Percentiles rank a stretch among this genome's conserved stretches.
phyloP scores from a whole-genome alignment of 2,329 filamentous ascomycete genomes.

The Neonectria hederae region DNA sequence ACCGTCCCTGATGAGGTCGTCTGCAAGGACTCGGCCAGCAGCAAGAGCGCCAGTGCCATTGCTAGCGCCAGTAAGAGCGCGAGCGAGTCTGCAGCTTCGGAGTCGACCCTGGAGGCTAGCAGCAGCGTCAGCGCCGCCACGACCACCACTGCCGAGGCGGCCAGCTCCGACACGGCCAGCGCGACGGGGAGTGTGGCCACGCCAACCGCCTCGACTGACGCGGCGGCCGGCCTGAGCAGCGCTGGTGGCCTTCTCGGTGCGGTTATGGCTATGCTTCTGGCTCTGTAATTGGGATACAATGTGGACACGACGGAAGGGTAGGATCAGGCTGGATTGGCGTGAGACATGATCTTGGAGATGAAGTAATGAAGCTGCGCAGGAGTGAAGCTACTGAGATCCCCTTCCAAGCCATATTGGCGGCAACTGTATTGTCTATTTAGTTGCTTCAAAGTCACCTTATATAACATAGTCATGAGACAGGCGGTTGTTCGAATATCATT shows the following conservation, averaged over 20 bases:
- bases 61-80: slow-evolving; percentile 13
- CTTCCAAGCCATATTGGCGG: slow-evolving; percentile 1
- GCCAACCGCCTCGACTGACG: slow-evolving; percentile 10
- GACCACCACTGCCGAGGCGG: background rate
- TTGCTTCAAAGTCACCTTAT: slow-evolving; percentile 20
- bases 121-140: background rate
- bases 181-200: slow-evolving; percentile 8
- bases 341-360: background rate
- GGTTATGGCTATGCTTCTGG: slow-evolving; percentile 42
- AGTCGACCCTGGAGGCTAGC: background rate
- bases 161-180: slow-evolving; percentile 1
- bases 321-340: background rate
- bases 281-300: slow-evolving; percentile 35
- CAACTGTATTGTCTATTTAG: slow-evolving; percentile 1
- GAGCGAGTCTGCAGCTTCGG: background rate
- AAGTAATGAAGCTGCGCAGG: slow-evolving; percentile 1
- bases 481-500: background rate
- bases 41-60: slow-evolving; percentile 18
- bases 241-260: slow-evolving; percentile 41
- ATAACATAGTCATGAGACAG: slow-evolving; percentile 2
- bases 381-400: slow-evolving; percentile 2
- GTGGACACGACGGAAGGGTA: background rate
- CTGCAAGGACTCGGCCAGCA: slow-evolving; percentile 42
- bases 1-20: slow-evolving; percentile 49
- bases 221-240: slow-evolving; percentile 22